These are phyloP conservation scores for Fomes fomentarius DNA, from an alignment of 1,284 basidiomycete genomes.

Conservation along the genomic window DNA sequence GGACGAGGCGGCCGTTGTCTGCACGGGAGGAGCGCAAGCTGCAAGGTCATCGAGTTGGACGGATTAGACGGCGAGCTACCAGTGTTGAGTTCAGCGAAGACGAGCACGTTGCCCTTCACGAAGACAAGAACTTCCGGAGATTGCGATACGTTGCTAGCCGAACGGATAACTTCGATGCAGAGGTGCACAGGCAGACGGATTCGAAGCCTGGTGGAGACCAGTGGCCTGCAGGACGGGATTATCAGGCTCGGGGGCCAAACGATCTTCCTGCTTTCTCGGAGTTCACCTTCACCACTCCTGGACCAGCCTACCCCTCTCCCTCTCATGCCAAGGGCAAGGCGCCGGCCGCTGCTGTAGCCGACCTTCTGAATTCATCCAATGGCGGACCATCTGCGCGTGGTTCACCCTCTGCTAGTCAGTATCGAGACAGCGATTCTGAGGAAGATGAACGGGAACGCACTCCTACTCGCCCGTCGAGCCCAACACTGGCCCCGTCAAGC, in stretches of 20 bases:
- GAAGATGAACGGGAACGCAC: constrained; percentile 15
- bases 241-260: background rate
- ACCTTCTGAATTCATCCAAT: too few relatives aligned
- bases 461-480: constrained; percentile 11
- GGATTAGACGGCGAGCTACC: background rate
- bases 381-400: too few relatives aligned
- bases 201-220: background rate
- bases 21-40: constrained; percentile 7
- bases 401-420: too few relatives aligned
- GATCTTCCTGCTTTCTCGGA: constrained; percentile 14
- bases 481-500: background rate
- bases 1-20: background rate
- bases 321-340: background rate
- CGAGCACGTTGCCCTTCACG: background rate
- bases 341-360: background rate
- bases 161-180: constrained; percentile 1
- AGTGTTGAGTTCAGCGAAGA: constrained; percentile 11
- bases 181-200: background rate
- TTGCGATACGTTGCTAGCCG: constrained; percentile 9
- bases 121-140: constrained; percentile 7
- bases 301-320: constrained; percentile 2
- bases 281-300: constrained; percentile 17
- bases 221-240: constrained; percentile 7
- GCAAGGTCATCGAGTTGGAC: constrained; percentile 2
- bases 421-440: constrained; percentile 1